Base-by-base conservation (phyloP, 352 stramenopile genomes). In the Globisporangium recalcitrans region DNA sequence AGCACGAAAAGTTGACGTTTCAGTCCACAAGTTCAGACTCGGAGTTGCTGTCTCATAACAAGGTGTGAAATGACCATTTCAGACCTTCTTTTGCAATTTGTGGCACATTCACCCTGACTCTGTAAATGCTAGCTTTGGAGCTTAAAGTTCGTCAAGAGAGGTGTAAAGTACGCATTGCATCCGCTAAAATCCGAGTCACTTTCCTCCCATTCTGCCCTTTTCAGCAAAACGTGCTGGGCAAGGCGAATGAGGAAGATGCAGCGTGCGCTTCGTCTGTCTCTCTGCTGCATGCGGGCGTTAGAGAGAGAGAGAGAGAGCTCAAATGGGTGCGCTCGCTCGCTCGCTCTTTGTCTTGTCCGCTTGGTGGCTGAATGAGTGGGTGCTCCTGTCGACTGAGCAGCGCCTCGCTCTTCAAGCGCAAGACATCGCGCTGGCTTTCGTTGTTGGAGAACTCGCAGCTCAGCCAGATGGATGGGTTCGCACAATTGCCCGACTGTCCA, bases 381-480 rank as follows among this genome's bases (percentile, higher is more conserved):
- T 42, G 13, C 36, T 42, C 36, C n/a, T 14, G 16, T 44, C 38
- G 21, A 44, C 38, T 44, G 38, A 44, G 16, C 38, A 10, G 16
- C 38, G 38, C 38, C n/a, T 14, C 4, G 38, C 38, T 21, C 38
- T 21, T 44, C 38, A 44, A 44, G 38, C 38, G 16, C 16, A 40
- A 44, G 19, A 9, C 2, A 46, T 22, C 38, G 22, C 8, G 38
- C 38, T 9, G 16, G 38, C 38, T 46, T 22, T 46, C 16, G 14
- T 16, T 46, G 38, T 22, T 46, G 16, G 14, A 46, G 16, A n/a
- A n/a, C 16, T 46, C 16, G 38, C 38, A 7, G 38, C 32, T 55
- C 16, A 21, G 16, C 49, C 49, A 55, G 26, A 38, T 55, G 49
- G 49, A 21, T 55, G 49, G 49, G 49, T 55, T 55, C 24, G 1